Base-by-base conservation (phyloP, 2,329 filamentous ascomycete genomes). In the Basipetospora chlamydospora region DNA sequence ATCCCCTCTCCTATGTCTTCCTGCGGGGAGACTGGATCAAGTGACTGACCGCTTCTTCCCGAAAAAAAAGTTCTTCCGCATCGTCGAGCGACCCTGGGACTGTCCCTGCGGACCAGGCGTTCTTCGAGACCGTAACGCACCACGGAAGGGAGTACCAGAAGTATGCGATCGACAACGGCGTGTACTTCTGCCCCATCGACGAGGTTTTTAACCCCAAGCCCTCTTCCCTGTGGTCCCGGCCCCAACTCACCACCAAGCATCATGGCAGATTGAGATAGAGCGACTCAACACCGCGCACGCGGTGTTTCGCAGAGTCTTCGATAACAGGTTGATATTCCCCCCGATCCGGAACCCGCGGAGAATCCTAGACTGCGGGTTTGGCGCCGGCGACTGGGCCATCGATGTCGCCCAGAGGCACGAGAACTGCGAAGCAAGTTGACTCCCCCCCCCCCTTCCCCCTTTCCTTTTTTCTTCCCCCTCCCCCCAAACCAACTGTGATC, bases 301-400 rank as follows among this genome's bases (percentile, higher is more conserved):
- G 29, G 64, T 81, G 15, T 67, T 84, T 43, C 66, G 61, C 42
- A 65, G 58, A 44, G 59, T 80, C 36, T 83, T 85, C 50, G 76
- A 84, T 43, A 59, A 68, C 40, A 66, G 73, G 44, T 60, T 81
- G 18, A 69, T 85, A 47, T 82, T 85, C 42, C 77, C 80, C n/a
- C 76, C 76, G 5, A 58, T 83, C 33, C 56, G 52, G 30, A 59
- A 63, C 20, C 67, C 70, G 17, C 59, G 60, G 45, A 68, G 67
- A 47, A 66, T 85, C 28, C 62, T 86, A 20, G 80, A 86, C 40
- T 84, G 78, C 46, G 80, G 80, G 0, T 80, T 73, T 53, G 80
- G 80, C 28, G 66, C 73, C n/a, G 79, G 67, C 28, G 63, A 72
- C 33, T 86, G 80, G 80, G 77, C 79, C 16, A 57, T 71, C 23